Base-by-base conservation (phyloP, 2,329 filamentous ascomycete genomes). In the Penicillium brevicompactum region DNA sequence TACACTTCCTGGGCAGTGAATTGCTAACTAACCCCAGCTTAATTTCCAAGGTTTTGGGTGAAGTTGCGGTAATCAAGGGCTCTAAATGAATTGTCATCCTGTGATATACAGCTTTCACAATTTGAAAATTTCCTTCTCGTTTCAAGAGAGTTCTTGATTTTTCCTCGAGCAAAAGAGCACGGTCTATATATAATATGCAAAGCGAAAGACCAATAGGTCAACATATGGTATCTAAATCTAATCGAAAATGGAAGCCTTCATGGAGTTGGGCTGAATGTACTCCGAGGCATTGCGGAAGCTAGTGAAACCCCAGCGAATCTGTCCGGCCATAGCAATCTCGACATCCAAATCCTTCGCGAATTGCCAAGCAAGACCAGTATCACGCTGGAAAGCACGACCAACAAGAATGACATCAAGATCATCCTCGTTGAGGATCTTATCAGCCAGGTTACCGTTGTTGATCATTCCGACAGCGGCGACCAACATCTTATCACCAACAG, bases 391-490 rank as follows among this genome's bases (percentile, higher is more conserved):
- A 7, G 58, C 62, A 53, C 64, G 64, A 31, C 62, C 59, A 34
- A 64, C 81, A n/a, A 92, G 80, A 1, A 88, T 85, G 9, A 92
- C 69, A 67, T 97, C 92, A 53, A 86, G 64, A 59, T 74, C 71
- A 6, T 77, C 72, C 62, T 76, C 73, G 53, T 83, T 77, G 1
- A 84, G 67, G 66, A 88, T 57, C 78, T 84, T 62, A 80, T 86
- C 82, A 3, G 90, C 91, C 70, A 88, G 82, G 62, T 85, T 83
- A 2, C 87, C 88, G 34, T 82, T 83, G 45, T 83, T 87, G 65
- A 96, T 90, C 51, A 83, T 78, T 5, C 92, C 92, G 0, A 96
- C 91, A 2, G 88, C 83, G 21, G 86, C 86, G 30, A 96, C 87
- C 1, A 86, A 74, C 70, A 96, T 69, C 71, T 81, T 86, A 69